These are phyloP conservation scores for Rubia balearica DNA, from an alignment of 305 asterid genomes.

Conservation along the genomic window DNA sequence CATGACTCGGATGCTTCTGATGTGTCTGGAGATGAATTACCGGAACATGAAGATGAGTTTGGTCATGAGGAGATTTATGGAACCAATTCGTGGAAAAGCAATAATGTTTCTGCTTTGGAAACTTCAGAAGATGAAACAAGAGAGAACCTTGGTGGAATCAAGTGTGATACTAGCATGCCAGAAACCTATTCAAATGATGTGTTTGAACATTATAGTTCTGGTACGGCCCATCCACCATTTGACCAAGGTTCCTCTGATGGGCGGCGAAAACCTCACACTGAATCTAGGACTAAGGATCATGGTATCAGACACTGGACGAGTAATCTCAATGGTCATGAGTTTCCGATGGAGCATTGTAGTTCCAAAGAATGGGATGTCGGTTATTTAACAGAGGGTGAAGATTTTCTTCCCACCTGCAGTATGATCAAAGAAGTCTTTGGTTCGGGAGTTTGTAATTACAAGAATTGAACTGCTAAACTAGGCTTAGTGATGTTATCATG, in stretches of 20 bases:
- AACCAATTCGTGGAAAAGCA: constrained; percentile 6
- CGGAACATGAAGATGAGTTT: constrained; percentile 19
- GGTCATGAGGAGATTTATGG: constrained; percentile 14
- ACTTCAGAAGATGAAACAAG: constrained; percentile 3
- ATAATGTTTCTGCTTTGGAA: constrained; percentile 10
- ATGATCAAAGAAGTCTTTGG: constrained; percentile 51
- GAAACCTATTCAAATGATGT: constrained; percentile 8
- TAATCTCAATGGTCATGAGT: constrained; percentile 17
- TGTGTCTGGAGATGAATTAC: constrained; percentile 26
- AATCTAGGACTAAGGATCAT: constrained; percentile 16
- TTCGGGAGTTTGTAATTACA: constrained; percentile 28
- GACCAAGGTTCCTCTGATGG: constrained; percentile 6
- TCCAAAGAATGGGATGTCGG: constrained; percentile 36
- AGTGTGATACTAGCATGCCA: neutral
- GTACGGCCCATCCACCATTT: constrained; percentile 4
- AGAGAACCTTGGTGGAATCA: constrained; percentile 12
- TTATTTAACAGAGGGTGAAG: constrained; percentile 28
- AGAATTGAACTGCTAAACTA: constrained; percentile 24
- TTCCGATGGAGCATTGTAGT: constrained; percentile 22
- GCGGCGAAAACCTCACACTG: constrained; percentile 7
- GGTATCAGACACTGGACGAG: constrained; percentile 19
- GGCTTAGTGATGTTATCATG: constrained; percentile 1
- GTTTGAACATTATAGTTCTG: constrained; percentile 6
- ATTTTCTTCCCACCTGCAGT: constrained; percentile 35
- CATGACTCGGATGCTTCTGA: constrained; percentile 23